These are phyloP conservation scores for Tulasnella sp. DNA, from an alignment of 768 basidiomycete species.

Conservation along the genomic window DNA sequence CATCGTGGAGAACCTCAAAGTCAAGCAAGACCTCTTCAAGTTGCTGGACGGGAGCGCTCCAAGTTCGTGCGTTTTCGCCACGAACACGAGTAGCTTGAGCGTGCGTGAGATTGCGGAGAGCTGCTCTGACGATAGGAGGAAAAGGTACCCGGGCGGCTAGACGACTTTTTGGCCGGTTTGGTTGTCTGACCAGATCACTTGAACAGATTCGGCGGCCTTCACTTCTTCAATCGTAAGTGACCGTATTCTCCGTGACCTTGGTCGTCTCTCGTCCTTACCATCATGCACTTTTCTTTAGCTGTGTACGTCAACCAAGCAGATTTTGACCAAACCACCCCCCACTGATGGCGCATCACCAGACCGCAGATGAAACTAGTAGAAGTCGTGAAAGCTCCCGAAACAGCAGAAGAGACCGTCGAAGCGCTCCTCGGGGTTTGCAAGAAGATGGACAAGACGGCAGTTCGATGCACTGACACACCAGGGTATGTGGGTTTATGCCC, in stretches of 20 bases:
- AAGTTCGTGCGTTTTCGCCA: constrained; percentile 39
- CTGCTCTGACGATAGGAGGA: constrained; percentile 33
- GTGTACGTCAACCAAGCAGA: constrained; percentile 18
- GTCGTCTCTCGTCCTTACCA: not conserved
- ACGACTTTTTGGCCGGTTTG: constrained; percentile 27
- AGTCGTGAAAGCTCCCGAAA: constrained; percentile 39
- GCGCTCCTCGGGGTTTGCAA: constrained; percentile 38
- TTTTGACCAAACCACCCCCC: not conserved
- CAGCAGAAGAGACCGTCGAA: constrained; percentile 37
- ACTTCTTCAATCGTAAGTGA: constrained; percentile 41
- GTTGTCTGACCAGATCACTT: not conserved
- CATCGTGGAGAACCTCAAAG: constrained; percentile 42
- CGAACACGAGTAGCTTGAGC: constrained; percentile 41
- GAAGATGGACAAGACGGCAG: constrained; percentile 40
- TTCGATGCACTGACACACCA: constrained; percentile 43
- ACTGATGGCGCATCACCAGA: not conserved
- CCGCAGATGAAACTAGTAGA: constrained; percentile 43
- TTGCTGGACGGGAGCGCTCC: constrained; percentile 38
- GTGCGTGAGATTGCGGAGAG: constrained; percentile 40
- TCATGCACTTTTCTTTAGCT: constrained; percentile 6
- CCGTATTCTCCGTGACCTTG: constrained; percentile 26
- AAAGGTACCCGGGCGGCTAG: not conserved
- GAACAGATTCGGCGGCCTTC: constrained; percentile 41
- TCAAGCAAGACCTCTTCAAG: constrained; percentile 41
- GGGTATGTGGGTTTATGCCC: constrained; percentile 32